A percentile compares a stretch with the other conserved stretches of the same genome.
These are phyloP conservation scores for Globisporangium ultimum DNA, from an alignment of 352 stramenopile species.

Conservation along the genomic window DNA sequence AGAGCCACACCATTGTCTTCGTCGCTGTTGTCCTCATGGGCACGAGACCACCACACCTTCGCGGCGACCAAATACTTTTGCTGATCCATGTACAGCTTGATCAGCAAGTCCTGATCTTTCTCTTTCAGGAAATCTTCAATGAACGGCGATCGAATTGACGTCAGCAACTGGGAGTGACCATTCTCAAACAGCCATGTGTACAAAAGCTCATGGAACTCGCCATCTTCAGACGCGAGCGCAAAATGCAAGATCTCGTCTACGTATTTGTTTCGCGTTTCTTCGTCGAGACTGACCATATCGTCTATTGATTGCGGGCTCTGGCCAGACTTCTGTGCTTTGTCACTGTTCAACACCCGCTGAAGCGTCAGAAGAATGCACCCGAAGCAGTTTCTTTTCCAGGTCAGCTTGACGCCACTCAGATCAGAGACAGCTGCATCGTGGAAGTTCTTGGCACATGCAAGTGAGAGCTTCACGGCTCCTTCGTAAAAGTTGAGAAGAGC, in stretches of 20 bases:
- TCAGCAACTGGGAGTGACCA: constrained; percentile 50
- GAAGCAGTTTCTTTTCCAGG: constrained; percentile 75
- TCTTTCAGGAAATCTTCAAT: constrained; percentile 84
- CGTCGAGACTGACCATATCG: constrained; percentile 72
- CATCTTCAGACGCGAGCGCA: constrained; percentile 66
- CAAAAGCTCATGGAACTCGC: constrained; percentile 71
- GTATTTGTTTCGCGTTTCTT: constrained; percentile 57
- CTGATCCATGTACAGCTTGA: constrained; percentile 87
- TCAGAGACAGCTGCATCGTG: constrained; percentile 63
- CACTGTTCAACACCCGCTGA: constrained; percentile 46
- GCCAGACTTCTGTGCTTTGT: constrained; percentile 18
- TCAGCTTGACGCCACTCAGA: constrained; percentile 56
- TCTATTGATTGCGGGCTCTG: constrained; percentile 67
- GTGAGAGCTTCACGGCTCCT: constrained; percentile 79
- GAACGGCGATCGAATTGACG: constrained; percentile 62
- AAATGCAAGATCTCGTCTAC: constrained; percentile 78
- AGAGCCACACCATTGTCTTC: constrained; percentile 47
- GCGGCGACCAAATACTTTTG: constrained; percentile 81
- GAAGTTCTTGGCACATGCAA: constrained; percentile 80
- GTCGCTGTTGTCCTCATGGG: constrained; percentile 50
- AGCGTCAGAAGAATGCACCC: constrained; percentile 70
- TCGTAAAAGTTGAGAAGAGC: constrained; percentile 78
- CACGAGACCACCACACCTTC: constrained; percentile 80
- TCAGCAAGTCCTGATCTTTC: constrained; percentile 80
- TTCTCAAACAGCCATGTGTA: constrained; percentile 85